phyloP scores from a whole-genome alignment of 208 protist genomes.

The Phytomonas francai region DNA sequence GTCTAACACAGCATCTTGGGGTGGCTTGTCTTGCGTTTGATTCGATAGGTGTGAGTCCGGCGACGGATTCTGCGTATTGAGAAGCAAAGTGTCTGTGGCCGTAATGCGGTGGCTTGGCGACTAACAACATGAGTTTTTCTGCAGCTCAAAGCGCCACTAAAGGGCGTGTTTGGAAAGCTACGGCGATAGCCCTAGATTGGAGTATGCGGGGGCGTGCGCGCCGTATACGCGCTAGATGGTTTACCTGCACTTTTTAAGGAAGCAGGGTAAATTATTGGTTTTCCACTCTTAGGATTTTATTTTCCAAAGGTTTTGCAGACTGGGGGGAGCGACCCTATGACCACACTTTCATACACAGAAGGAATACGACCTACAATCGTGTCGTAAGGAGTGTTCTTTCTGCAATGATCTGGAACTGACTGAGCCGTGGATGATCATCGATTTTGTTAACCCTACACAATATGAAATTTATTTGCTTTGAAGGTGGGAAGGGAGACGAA shows the following conservation, averaged over 20 bases:
- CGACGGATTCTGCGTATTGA: not conserved
- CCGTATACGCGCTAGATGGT: not conserved
- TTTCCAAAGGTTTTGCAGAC: conserved; percentile 4
- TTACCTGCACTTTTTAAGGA: not conserved
- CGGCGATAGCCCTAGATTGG: not conserved
- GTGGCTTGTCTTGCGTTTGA: not conserved
- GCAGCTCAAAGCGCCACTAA: not conserved
- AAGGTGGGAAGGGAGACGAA: not conserved
- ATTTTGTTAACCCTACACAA: not conserved
- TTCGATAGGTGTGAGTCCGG: not conserved
- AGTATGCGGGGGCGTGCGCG: not conserved
- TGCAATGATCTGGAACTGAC: not conserved
- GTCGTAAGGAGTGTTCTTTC: not conserved
- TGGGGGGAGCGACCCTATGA: not conserved
- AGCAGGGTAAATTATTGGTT: conserved; percentile 9
- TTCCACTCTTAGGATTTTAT: conserved; percentile 5
- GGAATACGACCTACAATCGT: not conserved
- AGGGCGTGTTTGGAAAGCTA: not conserved
- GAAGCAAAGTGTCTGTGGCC: not conserved
- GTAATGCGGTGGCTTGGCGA: not conserved
- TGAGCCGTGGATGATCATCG: not conserved
- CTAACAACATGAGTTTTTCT: not conserved
- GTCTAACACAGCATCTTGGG: not conserved
- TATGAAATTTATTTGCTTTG: not conserved
- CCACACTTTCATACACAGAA: not conserved